Conservation (phyloP, 2,329 filamentous ascomycete genomes). For the Bisporella sp. region DNA sequence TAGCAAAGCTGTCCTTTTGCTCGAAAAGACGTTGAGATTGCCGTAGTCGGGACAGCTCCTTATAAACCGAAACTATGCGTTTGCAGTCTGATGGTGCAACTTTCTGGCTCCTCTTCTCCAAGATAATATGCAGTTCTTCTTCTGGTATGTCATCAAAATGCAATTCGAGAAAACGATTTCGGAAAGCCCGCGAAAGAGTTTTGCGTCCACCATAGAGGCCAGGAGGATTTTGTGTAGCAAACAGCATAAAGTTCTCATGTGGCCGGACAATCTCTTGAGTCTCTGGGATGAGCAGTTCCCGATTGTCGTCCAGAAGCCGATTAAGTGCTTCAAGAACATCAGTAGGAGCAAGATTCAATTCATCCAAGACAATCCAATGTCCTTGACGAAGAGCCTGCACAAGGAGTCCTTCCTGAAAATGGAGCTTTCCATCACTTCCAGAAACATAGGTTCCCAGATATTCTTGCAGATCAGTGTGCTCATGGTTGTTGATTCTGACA, state of each 20-base stretch:
- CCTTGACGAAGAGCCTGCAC: conserved; percentile 89
- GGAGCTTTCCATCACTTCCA: conserved; percentile 72
- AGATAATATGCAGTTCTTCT: conserved; percentile 83
- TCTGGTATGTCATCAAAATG: conserved; percentile 98
- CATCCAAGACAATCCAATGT: conserved; percentile 97
- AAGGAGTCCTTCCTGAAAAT: conserved; percentile 88
- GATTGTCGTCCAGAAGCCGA: conserved; percentile 89
- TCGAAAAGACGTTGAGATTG: conserved; percentile 92
- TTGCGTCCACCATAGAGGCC: conserved; percentile 95
- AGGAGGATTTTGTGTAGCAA: conserved; percentile 94
- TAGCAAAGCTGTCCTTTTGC: conserved; percentile 95
- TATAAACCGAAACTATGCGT: conserved; percentile 88
- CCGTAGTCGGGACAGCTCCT: conserved; percentile 80
- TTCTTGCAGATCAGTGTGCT: conserved; percentile 96
- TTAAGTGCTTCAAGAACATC: conserved; percentile 97
- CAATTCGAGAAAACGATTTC: conserved; percentile 92
- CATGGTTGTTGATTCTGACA: conserved; percentile 98
- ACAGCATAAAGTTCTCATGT: conserved; percentile 94
- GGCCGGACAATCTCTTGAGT: conserved; percentile 91
- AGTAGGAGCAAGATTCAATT: conserved; percentile 92
- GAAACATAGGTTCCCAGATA: conserved; percentile 95
- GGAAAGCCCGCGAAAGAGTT: conserved; percentile 84
- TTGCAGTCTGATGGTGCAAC: conserved; percentile 87
- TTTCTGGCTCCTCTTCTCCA: conserved; percentile 79
- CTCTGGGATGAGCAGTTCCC: conserved; percentile 91